These are phyloP conservation scores for Gleditsia sinensis DNA, from an alignment of 306 rosid genomes.

Conservation along the genomic window DNA sequence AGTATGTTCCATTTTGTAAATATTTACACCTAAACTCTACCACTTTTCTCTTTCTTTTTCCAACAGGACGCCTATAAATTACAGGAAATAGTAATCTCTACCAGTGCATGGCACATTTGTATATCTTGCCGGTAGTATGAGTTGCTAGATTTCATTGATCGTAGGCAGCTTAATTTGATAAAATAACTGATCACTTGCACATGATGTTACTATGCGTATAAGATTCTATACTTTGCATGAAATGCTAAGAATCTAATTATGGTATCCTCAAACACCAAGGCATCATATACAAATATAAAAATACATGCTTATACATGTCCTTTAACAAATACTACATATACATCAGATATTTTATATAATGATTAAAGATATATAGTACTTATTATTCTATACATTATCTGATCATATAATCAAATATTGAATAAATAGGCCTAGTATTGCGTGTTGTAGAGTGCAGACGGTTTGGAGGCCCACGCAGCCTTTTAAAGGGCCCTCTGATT, in stretches of 20 bases:
- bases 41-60: no score
- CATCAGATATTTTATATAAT: not conserved
- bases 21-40: no score
- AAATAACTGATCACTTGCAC: constrained; percentile 20
- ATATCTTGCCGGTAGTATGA: no score
- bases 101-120: no score
- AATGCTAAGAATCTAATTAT: constrained; percentile 43
- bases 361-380: not conserved
- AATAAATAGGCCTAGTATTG: constrained; percentile 52
- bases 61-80: no score
- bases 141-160: not conserved
- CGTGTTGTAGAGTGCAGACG: constrained; percentile 71
- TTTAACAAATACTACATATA: not conserved
- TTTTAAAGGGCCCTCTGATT: constrained; percentile 49
- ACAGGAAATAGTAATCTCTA: no score
- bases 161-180: constrained; percentile 7
- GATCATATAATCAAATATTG: no score
- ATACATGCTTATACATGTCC: constrained; percentile 11
- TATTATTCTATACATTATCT: not conserved
- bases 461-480: constrained; percentile 55
- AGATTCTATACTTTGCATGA: constrained; percentile 40
- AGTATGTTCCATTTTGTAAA: no score
- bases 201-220: constrained; percentile 40
- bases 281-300: not conserved
- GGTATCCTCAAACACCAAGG: constrained; percentile 33